Conservation (phyloP, 805 yeast genomes). For the Nakazawaea siamensis region DNA sequence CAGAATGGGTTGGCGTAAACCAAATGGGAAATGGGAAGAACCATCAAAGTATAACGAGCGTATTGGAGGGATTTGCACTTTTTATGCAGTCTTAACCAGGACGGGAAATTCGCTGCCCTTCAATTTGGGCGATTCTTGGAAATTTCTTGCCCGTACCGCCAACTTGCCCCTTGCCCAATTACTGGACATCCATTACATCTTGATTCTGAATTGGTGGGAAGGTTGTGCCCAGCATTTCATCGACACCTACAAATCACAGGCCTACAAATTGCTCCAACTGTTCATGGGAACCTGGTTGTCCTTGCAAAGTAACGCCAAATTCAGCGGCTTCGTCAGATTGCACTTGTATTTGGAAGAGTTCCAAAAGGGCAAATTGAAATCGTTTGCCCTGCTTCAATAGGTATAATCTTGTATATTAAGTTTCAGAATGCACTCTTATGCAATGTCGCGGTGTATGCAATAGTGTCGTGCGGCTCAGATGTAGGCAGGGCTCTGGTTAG, state of each 20-base stretch:
- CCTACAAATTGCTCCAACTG: slow-evolving; percentile 44
- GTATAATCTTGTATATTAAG: too few species aligned
- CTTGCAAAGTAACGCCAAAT: slow-evolving; percentile 40
- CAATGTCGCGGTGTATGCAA: too few species aligned
- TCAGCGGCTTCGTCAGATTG: slow-evolving; percentile 77
- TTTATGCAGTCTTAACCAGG: slow-evolving; percentile 71
- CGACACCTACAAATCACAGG: slow-evolving; percentile 61
- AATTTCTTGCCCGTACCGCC: slow-evolving; percentile 58
- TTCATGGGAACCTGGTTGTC: slow-evolving; percentile 45
- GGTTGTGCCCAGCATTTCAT: slow-evolving; percentile 54
- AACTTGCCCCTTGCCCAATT: slow-evolving; percentile 46
- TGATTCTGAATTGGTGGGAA: slow-evolving; percentile 89
- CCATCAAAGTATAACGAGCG: slow-evolving; percentile 75
- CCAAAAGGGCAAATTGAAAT: too few species aligned
- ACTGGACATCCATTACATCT: slow-evolving; percentile 61
- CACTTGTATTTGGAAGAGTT: too few species aligned
- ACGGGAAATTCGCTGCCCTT: slow-evolving; percentile 22
- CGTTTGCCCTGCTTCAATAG: too few species aligned
- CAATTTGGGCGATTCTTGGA: slow-evolving; percentile 50
- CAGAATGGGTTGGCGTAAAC: slow-evolving; percentile 78
- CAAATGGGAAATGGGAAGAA: slow-evolving; percentile 43
- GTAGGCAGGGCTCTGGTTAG: too few species aligned
- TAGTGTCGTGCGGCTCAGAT: too few species aligned
- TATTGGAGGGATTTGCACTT: slow-evolving; percentile 75
- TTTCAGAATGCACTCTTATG: too few species aligned